Base-by-base conservation (phyloP, 2,329 filamentous ascomycete genomes). In the Basipetospora chlamydospora region DNA sequence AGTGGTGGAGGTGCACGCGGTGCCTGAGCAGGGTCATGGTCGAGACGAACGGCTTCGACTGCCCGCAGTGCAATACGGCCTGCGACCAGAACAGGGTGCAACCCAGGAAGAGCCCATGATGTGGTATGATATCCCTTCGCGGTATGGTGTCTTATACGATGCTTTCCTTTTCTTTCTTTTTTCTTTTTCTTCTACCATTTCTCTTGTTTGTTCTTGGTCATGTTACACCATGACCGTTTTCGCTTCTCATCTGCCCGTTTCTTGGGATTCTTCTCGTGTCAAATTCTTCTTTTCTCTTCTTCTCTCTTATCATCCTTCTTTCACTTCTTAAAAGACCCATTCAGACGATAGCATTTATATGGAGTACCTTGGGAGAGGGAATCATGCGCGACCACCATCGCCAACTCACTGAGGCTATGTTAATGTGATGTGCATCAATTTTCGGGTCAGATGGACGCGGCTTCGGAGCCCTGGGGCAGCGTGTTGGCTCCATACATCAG, bases 1-100 rank as follows among this genome's bases (percentile, higher is more conserved):
- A 45, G 3, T 73, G 67, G 67, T 74, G 67, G 66, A 60, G 70
- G 25, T 74, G 70, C 51, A 55, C 58, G 34, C 62, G 63, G 41
- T 73, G 70, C 46, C 59, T 74, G 32, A 45, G 45, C 41, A 55
- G 67, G 28, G 60, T 71, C 37, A 43, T 50, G 36, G 50, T 66
- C 41, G 50, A 53, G 13, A 47, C 50, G 34, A 41, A 56, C 25
- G 58, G 56, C 16, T 71, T 59, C 45, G 53, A 58, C 29, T 74
- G 70, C 48, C 52, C 55, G 5, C 41, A 46, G 11, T 73, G 70
- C 54, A 63, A 60, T 42, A 59, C 49, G 10, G 45, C 49, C 3
- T 67, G 66, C 47, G 77, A 80, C 58, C 79, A 87, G 29, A 33
- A 7, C 35, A 32, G 28, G 28, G 35, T 9, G 17, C 28, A 23